These are phyloP conservation scores for Talaromyces sp. DNA, from an alignment of 2,329 filamentous ascomycete species.

Conservation along the genomic window DNA sequence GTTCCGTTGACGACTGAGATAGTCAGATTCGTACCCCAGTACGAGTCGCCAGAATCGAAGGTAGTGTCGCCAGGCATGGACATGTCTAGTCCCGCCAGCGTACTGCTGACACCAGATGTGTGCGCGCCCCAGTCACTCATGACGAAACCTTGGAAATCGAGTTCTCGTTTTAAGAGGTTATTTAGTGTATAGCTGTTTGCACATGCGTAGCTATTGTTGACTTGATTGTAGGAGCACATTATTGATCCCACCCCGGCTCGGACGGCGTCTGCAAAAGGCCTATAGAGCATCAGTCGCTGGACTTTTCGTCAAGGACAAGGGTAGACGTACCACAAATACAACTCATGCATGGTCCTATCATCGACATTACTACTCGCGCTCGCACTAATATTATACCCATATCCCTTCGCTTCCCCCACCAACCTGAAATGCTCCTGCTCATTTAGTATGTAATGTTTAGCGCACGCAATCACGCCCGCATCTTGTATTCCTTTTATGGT, in stretches of 20 bases:
- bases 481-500: constrained; percentile 77
- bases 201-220: constrained; percentile 67
- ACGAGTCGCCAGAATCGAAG: constrained; percentile 70
- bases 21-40: constrained; percentile 84
- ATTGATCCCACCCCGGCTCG: constrained; percentile 61
- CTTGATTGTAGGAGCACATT: constrained; percentile 73
- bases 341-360: constrained; percentile 60
- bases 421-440: constrained; percentile 73
- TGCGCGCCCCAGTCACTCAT: constrained; percentile 74
- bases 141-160: constrained; percentile 70
- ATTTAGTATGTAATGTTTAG: constrained; percentile 71
- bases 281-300: neutral
- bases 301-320: neutral
- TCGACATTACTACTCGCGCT: constrained; percentile 59
- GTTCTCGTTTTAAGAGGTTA: constrained; percentile 63
- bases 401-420: constrained; percentile 55
- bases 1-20: constrained; percentile 85
- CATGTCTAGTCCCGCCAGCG: constrained; percentile 72
- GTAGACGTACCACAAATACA: constrained; percentile 64
- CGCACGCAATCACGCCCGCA: constrained; percentile 75
- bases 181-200: constrained; percentile 60
- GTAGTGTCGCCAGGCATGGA: constrained; percentile 77
- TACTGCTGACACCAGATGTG: constrained; percentile 63
- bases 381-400: constrained; percentile 60
- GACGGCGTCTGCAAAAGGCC: constrained; percentile 65